phyloP scores from a whole-genome alignment of 2,329 filamentous ascomycete genomes.

The Aureobasidium sp. region DNA sequence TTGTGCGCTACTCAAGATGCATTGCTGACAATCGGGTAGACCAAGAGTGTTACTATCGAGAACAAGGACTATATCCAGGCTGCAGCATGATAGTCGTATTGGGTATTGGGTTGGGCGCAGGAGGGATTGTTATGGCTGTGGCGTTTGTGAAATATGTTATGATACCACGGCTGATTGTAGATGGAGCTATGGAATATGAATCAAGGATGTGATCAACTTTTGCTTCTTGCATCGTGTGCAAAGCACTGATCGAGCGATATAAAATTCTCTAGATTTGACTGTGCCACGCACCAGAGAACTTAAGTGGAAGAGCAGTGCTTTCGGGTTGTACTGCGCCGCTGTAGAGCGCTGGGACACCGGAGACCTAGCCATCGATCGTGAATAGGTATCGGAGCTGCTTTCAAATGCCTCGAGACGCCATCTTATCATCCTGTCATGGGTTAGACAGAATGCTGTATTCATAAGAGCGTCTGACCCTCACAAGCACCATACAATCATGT shows the following conservation, averaged over 20 bases:
- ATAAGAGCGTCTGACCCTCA: neutral
- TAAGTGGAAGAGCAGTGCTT: neutral
- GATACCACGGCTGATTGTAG: constrained; percentile 11
- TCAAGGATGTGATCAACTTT: neutral
- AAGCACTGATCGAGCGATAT: too few species aligned
- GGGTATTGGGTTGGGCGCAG: neutral
- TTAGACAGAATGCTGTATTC: too few species aligned
- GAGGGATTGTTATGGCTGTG: neutral
- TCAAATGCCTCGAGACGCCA: too few species aligned
- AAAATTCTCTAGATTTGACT: too few species aligned
- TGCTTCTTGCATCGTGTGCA: neutral
- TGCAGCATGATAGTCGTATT: neutral
- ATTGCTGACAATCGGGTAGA: constrained; percentile 29
- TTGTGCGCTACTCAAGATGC: neutral
- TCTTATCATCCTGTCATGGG: too few species aligned
- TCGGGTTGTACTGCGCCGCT: neutral
- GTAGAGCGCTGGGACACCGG: neutral
- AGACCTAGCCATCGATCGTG: neutral
- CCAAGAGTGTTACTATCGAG: constrained; percentile 48
- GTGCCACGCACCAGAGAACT: neutral
- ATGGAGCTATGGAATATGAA: neutral
- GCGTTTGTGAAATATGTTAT: neutral
- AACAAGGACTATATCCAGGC: constrained; percentile 41
- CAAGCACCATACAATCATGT: neutral
- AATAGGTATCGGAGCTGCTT: too few species aligned